Evolutionary conservation across 495 filamentous ascomycete species (phyloP).

Genomic region (Penicillium alfredii): DNA sequence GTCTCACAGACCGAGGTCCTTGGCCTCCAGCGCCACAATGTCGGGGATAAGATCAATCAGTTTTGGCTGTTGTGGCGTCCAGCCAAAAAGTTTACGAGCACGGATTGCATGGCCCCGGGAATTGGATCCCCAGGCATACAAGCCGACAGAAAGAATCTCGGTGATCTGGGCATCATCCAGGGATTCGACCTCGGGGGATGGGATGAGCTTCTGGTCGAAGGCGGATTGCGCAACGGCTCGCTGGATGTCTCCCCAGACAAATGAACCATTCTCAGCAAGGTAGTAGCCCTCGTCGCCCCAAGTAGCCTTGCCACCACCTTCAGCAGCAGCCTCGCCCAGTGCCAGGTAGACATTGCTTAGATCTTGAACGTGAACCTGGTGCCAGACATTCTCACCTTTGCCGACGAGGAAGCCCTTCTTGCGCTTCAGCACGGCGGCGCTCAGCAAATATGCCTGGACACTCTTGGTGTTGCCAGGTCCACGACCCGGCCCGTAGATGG

Average conservation of each 20-base stretch:
- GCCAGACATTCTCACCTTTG: conserved; percentile 63
- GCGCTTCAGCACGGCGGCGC: conserved; percentile 49
- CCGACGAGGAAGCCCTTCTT: conserved; percentile 60
- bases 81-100: conserved; percentile 60
- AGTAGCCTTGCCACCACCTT: conserved; percentile 54
- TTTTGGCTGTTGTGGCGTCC: conserved; percentile 50
- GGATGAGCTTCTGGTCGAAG: conserved; percentile 57
- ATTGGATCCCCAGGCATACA: conserved; percentile 56
- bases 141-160: conserved; percentile 25
- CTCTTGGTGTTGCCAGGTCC: conserved; percentile 65
- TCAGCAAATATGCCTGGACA: conserved; percentile 56
- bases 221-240: conserved; percentile 54
- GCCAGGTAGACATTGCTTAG: conserved; percentile 58
- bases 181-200: conserved; percentile 46
- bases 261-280: conserved; percentile 63
- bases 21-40: conserved; percentile 48
- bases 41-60: conserved; percentile 52
- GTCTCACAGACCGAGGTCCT: conserved; percentile 55
- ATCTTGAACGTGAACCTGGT: conserved; percentile 69
- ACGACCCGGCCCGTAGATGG: conserved; percentile 71
- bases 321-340: conserved; percentile 60
- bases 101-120: conserved; percentile 55
- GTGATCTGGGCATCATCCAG: conserved; percentile 29
- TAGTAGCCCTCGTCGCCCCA: conserved; percentile 75
- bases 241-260: conserved; percentile 66